phyloP scores from a whole-genome alignment of 352 stramenopile species.

The Globisporangium echinulatum region DNA sequence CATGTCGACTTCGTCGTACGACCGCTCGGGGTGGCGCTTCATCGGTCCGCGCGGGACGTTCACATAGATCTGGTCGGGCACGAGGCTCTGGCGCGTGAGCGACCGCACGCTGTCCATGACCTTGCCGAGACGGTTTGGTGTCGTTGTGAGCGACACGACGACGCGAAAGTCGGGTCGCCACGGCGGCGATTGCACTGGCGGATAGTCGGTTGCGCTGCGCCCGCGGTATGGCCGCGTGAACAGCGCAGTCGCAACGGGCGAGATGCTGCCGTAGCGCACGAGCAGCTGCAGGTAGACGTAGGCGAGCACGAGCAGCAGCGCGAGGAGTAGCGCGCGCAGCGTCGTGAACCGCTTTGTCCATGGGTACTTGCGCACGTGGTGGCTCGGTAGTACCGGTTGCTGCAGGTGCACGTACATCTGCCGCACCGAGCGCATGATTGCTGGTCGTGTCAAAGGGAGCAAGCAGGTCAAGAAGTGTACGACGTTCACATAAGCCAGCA shows the following conservation, averaged over 20 bases:
- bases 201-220: constrained; percentile 32
- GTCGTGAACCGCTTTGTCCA: constrained; percentile 39
- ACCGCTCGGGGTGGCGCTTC: constrained; percentile 69
- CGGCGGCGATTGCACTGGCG: constrained; percentile 15
- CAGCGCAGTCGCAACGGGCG: constrained; percentile 45
- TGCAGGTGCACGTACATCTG: constrained; percentile 51
- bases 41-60: constrained; percentile 66
- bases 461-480: neutral
- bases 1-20: constrained; percentile 66
- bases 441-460: neutral
- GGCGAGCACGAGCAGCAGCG: constrained; percentile 15
- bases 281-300: constrained; percentile 65
- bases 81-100: constrained; percentile 45
- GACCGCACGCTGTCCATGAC: constrained; percentile 73
- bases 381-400: constrained; percentile 51
- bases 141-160: constrained; percentile 80
- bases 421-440: constrained; percentile 18
- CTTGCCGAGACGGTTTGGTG: constrained; percentile 59
- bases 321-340: constrained; percentile 23
- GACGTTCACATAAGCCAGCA: no score
- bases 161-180: constrained; percentile 73
- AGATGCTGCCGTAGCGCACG: constrained; percentile 74
- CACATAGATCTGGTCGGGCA: constrained; percentile 73
- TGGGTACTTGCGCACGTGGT: constrained; percentile 19
- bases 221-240: constrained; percentile 62